These are phyloP conservation scores for Sugiyamaella sp. DNA, from an alignment of 1,139 yeast genomes.

Conservation along the genomic window DNA sequence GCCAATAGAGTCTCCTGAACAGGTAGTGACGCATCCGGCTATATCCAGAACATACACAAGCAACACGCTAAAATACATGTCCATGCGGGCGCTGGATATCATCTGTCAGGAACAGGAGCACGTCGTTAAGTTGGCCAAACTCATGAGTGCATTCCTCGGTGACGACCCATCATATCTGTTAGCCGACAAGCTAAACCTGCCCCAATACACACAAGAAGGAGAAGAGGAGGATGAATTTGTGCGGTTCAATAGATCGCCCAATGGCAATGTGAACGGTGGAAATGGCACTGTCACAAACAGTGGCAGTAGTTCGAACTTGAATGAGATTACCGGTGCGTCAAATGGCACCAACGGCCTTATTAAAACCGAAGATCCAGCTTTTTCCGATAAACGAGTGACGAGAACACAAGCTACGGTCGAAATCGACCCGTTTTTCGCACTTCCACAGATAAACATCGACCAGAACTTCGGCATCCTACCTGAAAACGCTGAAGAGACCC, in stretches of 20 bases:
- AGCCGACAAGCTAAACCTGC: constrained; percentile 65
- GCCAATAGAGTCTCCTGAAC: constrained; percentile 81
- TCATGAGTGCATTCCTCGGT: constrained; percentile 79
- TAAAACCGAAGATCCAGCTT: constrained; percentile 24
- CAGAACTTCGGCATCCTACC: constrained; percentile 49
- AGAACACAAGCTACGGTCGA: constrained; percentile 42
- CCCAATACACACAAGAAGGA: constrained; percentile 41
- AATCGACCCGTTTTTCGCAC: constrained; percentile 65
- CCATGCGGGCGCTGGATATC: constrained; percentile 71
- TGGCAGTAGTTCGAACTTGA: constrained; percentile 10
- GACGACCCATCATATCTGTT: constrained; percentile 76
- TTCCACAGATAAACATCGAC: constrained; percentile 56
- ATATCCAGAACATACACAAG: constrained; percentile 65
- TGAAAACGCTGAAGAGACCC: constrained; percentile 62
- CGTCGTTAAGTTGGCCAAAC: constrained; percentile 66
- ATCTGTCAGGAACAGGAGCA: constrained; percentile 81
- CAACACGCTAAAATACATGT: constrained; percentile 55
- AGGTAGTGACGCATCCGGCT: constrained; percentile 71
- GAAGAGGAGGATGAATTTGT: constrained; percentile 27
- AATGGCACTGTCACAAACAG: constrained; percentile 11
- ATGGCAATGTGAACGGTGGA: constrained; percentile 1
- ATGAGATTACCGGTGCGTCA: constrained; percentile 20
- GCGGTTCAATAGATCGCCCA: neutral
- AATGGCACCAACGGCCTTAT: constrained; percentile 17
- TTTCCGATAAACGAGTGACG: constrained; percentile 41